These are phyloP conservation scores for Trichoderma gracile DNA, from an alignment of 2,329 filamentous ascomycete genomes.

Conservation along the genomic window DNA sequence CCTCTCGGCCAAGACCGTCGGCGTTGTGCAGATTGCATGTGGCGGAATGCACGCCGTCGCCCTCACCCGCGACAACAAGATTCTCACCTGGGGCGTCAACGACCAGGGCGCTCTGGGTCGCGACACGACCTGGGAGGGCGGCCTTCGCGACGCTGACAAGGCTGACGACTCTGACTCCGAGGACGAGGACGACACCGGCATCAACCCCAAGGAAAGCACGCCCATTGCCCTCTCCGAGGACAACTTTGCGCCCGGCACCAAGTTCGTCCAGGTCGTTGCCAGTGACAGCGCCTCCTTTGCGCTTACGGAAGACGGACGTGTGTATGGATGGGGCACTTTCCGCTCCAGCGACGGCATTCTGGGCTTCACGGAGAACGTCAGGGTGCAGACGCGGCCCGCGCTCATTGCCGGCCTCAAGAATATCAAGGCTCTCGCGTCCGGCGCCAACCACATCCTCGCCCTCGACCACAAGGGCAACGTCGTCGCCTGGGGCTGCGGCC, in stretches of 20 bases:
- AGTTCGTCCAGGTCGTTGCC: constrained; percentile 65
- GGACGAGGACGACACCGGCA: constrained; percentile 62
- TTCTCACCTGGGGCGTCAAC: constrained; percentile 86
- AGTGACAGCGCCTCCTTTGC: constrained; percentile 76
- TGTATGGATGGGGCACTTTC: constrained; percentile 87
- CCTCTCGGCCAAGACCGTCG: constrained; percentile 58
- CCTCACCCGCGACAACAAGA: constrained; percentile 76
- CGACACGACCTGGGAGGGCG: constrained; percentile 68
- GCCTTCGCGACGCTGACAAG: constrained; percentile 58
- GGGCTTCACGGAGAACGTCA: constrained; percentile 58
- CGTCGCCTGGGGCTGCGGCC: constrained; percentile 70
- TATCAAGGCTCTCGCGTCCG: constrained; percentile 63
- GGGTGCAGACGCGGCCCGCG: constrained; percentile 52
- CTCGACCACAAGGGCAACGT: constrained; percentile 66
- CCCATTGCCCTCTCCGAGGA: constrained; percentile 62
- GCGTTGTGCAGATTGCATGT: constrained; percentile 73
- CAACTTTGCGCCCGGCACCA: constrained; percentile 60
- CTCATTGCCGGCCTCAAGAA: constrained; percentile 65
- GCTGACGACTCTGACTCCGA: constrained; percentile 56
- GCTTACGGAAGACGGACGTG: constrained; percentile 70
- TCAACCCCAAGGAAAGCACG: constrained; percentile 73
- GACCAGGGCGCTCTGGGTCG: constrained; percentile 80
- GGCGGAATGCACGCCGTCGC: constrained; percentile 82
- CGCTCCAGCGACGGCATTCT: constrained; percentile 64
- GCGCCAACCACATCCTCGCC: constrained; percentile 71